These are phyloP conservation scores for Rhynchosporium agropyri DNA, from an alignment of 2,329 filamentous ascomycete genomes.

Conservation along the genomic window DNA sequence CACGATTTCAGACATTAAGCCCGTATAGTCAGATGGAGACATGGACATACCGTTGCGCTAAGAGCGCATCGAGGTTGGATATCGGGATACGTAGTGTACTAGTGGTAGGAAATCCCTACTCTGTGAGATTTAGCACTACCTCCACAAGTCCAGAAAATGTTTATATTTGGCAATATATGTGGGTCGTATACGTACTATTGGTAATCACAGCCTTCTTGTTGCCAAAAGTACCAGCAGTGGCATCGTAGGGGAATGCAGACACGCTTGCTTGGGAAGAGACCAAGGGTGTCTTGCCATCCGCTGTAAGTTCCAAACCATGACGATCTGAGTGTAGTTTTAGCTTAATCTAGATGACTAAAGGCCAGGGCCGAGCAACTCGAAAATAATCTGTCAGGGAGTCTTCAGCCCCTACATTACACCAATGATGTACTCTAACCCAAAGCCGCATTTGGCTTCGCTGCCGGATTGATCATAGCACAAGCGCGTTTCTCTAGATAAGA, in stretches of 20 bases:
- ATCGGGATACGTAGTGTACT: constrained; percentile 19
- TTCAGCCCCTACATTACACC: constrained; percentile 25
- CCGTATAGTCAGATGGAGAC: no score
- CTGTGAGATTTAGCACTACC: no score
- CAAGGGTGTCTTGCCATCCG: constrained; percentile 28
- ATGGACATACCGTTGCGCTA: constrained; percentile 6
- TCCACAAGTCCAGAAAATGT: no score
- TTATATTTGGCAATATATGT: no score
- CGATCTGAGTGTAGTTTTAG: constrained; percentile 14
- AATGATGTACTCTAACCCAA: constrained; percentile 7
- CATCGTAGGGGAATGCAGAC: constrained; percentile 24
- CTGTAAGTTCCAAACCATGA: constrained; percentile 24
- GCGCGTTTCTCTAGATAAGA: constrained; percentile 13
- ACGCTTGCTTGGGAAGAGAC: constrained; percentile 19
- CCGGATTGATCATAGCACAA: constrained; percentile 15
- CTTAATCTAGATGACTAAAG: neutral
- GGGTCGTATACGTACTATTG: neutral
- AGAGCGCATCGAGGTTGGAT: neutral
- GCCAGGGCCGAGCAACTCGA: constrained; percentile 18
- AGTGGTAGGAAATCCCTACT: constrained; percentile 22
- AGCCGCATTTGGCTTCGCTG: constrained; percentile 9
- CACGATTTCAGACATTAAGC: no score
- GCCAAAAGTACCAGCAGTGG: constrained; percentile 16
- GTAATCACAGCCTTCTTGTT: constrained; percentile 23
- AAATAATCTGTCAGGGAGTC: constrained; percentile 20